Base-by-base conservation (phyloP, 495 filamentous ascomycete genomes). In the Talaromyces thailandensis region DNA sequence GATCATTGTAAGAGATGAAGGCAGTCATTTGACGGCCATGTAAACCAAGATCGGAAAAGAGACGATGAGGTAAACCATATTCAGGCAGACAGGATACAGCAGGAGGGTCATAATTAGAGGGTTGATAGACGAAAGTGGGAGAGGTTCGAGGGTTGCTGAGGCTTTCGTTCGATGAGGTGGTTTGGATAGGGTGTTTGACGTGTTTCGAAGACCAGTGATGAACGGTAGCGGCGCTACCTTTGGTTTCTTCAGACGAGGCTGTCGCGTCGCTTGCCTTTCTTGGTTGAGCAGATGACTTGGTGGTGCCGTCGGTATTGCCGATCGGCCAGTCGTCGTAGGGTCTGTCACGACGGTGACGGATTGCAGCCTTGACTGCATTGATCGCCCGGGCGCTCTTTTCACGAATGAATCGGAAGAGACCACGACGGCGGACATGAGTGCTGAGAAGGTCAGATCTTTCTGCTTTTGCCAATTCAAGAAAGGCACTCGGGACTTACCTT, bases 201-300 rank as follows among this genome's bases (percentile, higher is more conserved):
- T 51, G 23, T 52, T 28, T 71, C 16, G 71, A 71, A 7, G 71
- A 68, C 58, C 66, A 67, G 35, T 63, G 73, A 58, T 58, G 67
- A 8, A 78, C 69, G n/a, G 75, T 78, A 16, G 43, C 58, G 7
- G 51, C 68, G 1, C 70, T 76, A 5, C 62, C 55, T 6, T 65
- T 64, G 8, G 76, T 77, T 24, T 71, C 62, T n/a, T 67, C 66
- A 26, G 74, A 76, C 18, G 58, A 52, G 4, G 62, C 61, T 0
- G 69, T 75, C 37, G 69, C 66, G 29, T 67, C 64, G 56, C 76
- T 73, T 40, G 70, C 65, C 40, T 69, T 68, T 23, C 74, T 67
- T 9, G 62, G 35, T 25, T 71, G 52, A 26, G 3, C 52, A 56
- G 26, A 18, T 23, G 26, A n/a, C 21, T 56, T n/a, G 26, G 25